These are phyloP conservation scores for Diaporthe longicolla DNA, from an alignment of 2,329 filamentous ascomycete genomes.

Conservation along the genomic window DNA sequence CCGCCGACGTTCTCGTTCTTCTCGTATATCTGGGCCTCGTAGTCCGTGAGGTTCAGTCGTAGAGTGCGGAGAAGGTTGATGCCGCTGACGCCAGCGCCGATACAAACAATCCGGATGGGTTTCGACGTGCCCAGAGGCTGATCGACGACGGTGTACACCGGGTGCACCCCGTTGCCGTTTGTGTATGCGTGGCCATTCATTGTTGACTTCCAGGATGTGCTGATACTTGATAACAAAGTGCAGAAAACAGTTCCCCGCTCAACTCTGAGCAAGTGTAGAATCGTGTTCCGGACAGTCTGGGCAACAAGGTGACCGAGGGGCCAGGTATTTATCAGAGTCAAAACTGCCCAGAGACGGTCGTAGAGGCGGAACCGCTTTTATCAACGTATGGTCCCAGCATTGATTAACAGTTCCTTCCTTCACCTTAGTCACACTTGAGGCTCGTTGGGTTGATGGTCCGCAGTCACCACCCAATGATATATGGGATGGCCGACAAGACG, in stretches of 20 bases:
- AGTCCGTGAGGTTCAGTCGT: slow-evolving; percentile 57
- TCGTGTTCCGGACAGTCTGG: not conserved
- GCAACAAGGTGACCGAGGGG: not conserved
- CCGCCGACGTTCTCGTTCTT: slow-evolving; percentile 70
- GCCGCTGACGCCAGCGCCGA: slow-evolving; percentile 61
- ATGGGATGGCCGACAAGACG: slow-evolving; percentile 1
- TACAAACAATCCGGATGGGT: slow-evolving; percentile 59
- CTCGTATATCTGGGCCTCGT: slow-evolving; percentile 66
- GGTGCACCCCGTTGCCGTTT: slow-evolving; percentile 40
- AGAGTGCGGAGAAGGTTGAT: slow-evolving; percentile 62
- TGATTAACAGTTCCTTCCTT: slow-evolving; percentile 5
- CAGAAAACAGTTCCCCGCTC: slow-evolving; percentile 21
- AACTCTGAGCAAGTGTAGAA: not conserved
- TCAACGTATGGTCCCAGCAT: slow-evolving; percentile 12
- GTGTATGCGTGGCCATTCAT: slow-evolving; percentile 36
- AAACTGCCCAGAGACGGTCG: not conserved
- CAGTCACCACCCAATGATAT: slow-evolving; percentile 14
- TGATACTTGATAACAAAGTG: slow-evolving; percentile 7
- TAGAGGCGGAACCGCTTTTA: slow-evolving; percentile 1
- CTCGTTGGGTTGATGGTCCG: not conserved
- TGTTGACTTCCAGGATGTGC: slow-evolving; percentile 1
- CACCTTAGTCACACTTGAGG: slow-evolving; percentile 15
- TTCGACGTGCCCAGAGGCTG: slow-evolving; percentile 56
- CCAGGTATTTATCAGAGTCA: slow-evolving; percentile 31
- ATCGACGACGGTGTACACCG: slow-evolving; percentile 54